Base-by-base conservation (phyloP, 306 rosid species). In the Prunus padus region DNA sequence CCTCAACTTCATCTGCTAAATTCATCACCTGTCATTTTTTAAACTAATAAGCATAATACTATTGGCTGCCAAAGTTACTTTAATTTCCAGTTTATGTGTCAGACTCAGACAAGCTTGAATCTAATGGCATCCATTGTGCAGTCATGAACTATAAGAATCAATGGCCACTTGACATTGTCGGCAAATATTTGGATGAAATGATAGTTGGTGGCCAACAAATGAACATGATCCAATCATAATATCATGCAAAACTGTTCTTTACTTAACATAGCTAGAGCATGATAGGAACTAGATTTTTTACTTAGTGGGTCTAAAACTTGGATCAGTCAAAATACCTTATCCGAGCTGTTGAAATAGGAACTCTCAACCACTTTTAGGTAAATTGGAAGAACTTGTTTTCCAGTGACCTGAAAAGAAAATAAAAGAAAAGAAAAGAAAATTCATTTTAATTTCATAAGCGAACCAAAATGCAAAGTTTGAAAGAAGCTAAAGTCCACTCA, bases 391-490 rank as follows among this genome's bases (percentile, higher is more conserved):
- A 89, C 86, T 83, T 90, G 87, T 59, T 96, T 96, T 81, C 55
- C 97, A 69, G 98, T 90, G 81, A 84, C 93, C 99, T 96, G 90
- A 83, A 88, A n/a, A n/a, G n/a, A n/a, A n/a, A n/a, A n/a, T n/a
- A n/a, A n/a, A n/a, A n/a, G n/a, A n/a, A 80, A 69, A 59, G 33
- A 40, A 55, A 54, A 33, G 33, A 56, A 20, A 52, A 15, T 13
- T 8, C 5, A 6, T 54, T 65, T 54, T 46, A 16, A 45, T 76
- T 65, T 76, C 72, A 56, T 54, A 63, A 28, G 9, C 28, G 76
- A 77, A 72, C 30, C 54, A 42, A 76, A 51, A 65, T 54, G 63
- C 30, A 31, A 61, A 46, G 31, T 72, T 62, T 42, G 65, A 74
- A 67, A 49, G 51, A n/a, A 76, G 72, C 15, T 59, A 61, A 62